Conservation (phyloP, 1,284 basidiomycete genomes). For the Melanopsichium pennsylvanicum region DNA sequence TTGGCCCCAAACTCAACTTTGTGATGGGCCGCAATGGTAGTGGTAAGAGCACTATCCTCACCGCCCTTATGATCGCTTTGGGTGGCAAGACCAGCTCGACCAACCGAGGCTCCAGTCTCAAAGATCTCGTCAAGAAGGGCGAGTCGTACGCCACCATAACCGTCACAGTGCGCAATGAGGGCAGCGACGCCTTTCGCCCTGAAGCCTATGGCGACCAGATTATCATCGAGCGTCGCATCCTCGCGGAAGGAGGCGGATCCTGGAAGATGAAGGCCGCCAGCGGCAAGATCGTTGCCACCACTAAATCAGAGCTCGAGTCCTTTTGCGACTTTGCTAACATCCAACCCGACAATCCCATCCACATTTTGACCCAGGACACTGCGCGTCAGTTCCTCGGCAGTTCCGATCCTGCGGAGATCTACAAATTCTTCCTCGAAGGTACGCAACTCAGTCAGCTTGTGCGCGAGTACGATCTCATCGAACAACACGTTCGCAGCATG, state of each 20-base stretch:
- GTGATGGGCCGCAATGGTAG: slow-evolving; percentile 81
- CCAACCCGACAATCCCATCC: slow-evolving; percentile 95
- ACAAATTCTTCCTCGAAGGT: slow-evolving; percentile 87
- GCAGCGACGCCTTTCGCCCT: slow-evolving; percentile 84
- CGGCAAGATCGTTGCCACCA: slow-evolving; percentile 76
- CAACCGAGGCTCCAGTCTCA: slow-evolving; percentile 79
- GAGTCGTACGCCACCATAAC: slow-evolving; percentile 81
- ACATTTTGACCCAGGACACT: slow-evolving; percentile 72
- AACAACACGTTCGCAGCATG: slow-evolving; percentile 64
- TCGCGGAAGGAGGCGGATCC: slow-evolving; percentile 75
- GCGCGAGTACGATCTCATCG: slow-evolving; percentile 82
- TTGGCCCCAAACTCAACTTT: slow-evolving; percentile 93
- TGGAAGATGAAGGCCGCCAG: slow-evolving; percentile 83
- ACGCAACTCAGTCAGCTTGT: slow-evolving; percentile 88
- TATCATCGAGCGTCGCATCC: slow-evolving; percentile 82
- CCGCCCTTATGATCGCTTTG: slow-evolving; percentile 89
- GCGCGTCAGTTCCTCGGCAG: slow-evolving; percentile 86
- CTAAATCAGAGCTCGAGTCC: slow-evolving; percentile 82
- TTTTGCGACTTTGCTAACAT: slow-evolving; percentile 96
- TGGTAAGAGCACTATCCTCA: slow-evolving; percentile 91
- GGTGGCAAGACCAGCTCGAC: slow-evolving; percentile 90
- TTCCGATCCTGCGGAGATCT: slow-evolving; percentile 85
- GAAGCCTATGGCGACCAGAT: slow-evolving; percentile 85
- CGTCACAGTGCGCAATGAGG: slow-evolving; percentile 83
- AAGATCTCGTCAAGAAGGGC: slow-evolving; percentile 87